Percentiles rank a stretch among this genome's conserved stretches.
Evolutionary conservation across 805 yeast genomes (phyloP).

Genomic region (Candida dajiaensis): DNA sequence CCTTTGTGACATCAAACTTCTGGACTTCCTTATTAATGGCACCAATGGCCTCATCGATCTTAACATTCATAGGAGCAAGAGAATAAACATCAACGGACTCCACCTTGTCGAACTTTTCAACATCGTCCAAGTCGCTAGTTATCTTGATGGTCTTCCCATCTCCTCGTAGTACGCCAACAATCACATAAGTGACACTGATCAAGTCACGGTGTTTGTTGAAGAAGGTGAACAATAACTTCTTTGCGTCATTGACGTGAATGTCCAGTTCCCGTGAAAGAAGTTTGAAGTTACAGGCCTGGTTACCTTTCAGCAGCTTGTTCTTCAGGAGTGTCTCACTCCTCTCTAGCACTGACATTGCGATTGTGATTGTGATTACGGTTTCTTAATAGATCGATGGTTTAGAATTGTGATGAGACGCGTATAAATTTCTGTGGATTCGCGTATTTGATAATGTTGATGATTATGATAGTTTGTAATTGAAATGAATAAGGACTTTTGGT

Average conservation of each 20-base stretch:
- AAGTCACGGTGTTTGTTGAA: constrained; percentile 30
- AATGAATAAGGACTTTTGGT: neutral
- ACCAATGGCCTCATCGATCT: constrained; percentile 13
- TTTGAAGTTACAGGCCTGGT: constrained; percentile 32
- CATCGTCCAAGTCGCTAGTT: constrained; percentile 22
- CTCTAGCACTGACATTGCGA: neutral
- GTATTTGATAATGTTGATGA: too few species aligned
- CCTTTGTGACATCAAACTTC: constrained; percentile 7
- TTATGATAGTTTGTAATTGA: too few species aligned
- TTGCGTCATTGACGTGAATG: constrained; percentile 35
- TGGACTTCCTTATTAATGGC: constrained; percentile 8
- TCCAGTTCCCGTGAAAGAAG: constrained; percentile 34
- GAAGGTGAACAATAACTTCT: constrained; percentile 32
- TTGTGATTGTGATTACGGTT: too few species aligned
- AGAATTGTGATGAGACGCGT: too few species aligned
- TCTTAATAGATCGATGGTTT: too few species aligned
- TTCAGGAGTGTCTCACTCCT: constrained; percentile 1
- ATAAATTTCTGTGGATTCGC: too few species aligned
- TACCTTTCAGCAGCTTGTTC: neutral
- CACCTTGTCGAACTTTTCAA: constrained; percentile 26
- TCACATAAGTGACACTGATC: constrained; percentile 35
- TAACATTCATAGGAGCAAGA: constrained; percentile 21
- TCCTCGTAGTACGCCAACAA: constrained; percentile 29
- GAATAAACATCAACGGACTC: constrained; percentile 35
- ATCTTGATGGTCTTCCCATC: constrained; percentile 15